Base-by-base conservation (phyloP, 805 yeast genomes). In the Pichia heedii region DNA sequence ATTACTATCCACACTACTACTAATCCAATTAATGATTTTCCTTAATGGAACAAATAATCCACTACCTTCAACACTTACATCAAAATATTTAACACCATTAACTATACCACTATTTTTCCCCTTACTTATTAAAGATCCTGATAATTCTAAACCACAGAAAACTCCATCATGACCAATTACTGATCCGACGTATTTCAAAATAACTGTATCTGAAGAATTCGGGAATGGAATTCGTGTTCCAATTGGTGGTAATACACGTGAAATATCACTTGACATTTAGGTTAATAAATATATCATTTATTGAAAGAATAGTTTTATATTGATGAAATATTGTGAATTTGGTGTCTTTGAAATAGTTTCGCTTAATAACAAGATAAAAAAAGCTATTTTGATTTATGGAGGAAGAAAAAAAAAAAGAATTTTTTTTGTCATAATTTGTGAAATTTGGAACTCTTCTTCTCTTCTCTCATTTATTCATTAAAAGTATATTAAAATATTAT, bases 61-160 rank as follows among this genome's bases (percentile, higher is more conserved):
- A 18, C 87, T 70, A 44, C 73, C 73, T 0, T 88, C 83, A 30
- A 56, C 63, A 6, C 67, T 62, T 0, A 89, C 85, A 5, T 68
- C 66, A 56, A 89, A 89, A 58, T 88, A 88, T 42, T 67, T 67
- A 8, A 66, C 57, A 0, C 95, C 95, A 45, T 81, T 74, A 37
- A 79, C 87, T 35, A 75, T 73, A n/a, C 98, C 98, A 43, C 77
- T 74, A 56, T 90, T 93, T 60, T 86, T 84, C 20, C 98, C 98
- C 43, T 76, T 68, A 5, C 67, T 57, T 0, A 74, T 65, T 34
- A 76, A 72, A 1, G 78, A 79, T 2, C 84, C 89, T n/a, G 78
- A 54, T 36, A 90, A 66, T 58, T 90, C 97, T 6, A 90, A 72
- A 3, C 98, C 98, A 5, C 89, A 96, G 66, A 80, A 90, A 11